These are phyloP conservation scores for Trametes coccinea DNA, from an alignment of 768 basidiomycete species.

Conservation along the genomic window DNA sequence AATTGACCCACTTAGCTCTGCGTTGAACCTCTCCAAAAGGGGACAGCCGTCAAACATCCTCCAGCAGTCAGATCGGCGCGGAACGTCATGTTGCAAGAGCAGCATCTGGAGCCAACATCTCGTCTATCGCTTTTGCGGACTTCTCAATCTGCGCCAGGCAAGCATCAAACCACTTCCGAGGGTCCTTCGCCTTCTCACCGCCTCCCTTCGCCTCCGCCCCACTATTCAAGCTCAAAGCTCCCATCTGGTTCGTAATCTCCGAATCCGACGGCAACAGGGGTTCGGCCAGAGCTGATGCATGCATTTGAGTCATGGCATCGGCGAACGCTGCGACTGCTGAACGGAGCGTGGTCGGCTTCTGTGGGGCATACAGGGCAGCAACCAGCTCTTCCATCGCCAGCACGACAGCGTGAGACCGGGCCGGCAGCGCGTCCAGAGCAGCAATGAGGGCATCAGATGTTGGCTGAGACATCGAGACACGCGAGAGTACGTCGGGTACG, in stretches of 20 bases:
- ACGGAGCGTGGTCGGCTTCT: constrained; percentile 46
- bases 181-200: constrained; percentile 35
- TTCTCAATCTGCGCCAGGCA: constrained; percentile 66
- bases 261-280: constrained; percentile 26
- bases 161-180: constrained; percentile 60
- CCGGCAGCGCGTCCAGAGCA: constrained; percentile 52
- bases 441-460: constrained; percentile 23
- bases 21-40: too few relatives aligned
- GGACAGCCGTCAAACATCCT: too few relatives aligned
- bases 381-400: constrained; percentile 65
- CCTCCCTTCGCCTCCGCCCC: neutral
- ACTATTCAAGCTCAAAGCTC: constrained; percentile 19
- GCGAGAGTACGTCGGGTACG: constrained; percentile 47
- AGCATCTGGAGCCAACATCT: constrained; percentile 10
- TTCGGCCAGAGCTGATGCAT: constrained; percentile 25
- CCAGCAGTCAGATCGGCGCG: too few relatives aligned
- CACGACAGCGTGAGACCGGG: constrained; percentile 52
- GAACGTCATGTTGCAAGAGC: constrained; percentile 14
- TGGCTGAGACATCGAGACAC: constrained; percentile 16
- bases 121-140: constrained; percentile 23
- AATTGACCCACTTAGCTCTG: too few relatives aligned
- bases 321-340: constrained; percentile 42
- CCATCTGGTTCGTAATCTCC: constrained; percentile 29
- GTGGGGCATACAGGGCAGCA: constrained; percentile 65
- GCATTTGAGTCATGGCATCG: constrained; percentile 40